phyloP scores from a whole-genome alignment of 2,329 filamentous ascomycete genomes.

The Thelonectria blattea region DNA sequence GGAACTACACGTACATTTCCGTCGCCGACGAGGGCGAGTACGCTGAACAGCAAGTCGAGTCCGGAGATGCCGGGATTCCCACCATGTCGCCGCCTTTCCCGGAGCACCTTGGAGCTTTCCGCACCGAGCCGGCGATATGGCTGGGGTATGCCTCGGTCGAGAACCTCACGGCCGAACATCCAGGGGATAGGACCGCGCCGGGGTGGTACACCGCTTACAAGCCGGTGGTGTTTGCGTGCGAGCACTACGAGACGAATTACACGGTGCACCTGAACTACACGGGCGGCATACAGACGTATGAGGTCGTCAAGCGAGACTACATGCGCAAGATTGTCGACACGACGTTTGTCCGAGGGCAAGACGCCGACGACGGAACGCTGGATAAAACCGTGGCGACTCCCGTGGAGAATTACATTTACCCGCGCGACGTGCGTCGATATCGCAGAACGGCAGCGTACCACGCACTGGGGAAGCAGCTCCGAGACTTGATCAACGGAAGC shows the following conservation, averaged over 20 bases:
- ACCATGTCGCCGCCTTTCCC: constrained; percentile 12
- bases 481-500: constrained; percentile 28
- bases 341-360: constrained; percentile 10
- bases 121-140: constrained; percentile 30
- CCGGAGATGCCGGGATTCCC: constrained; percentile 1
- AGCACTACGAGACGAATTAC: constrained; percentile 32
- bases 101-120: constrained; percentile 23
- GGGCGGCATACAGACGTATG: constrained; percentile 19
- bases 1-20: constrained; percentile 25
- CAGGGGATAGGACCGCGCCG: not conserved
- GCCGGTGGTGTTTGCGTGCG: constrained; percentile 31
- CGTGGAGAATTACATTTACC: constrained; percentile 27
- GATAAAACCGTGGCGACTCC: constrained; percentile 28
- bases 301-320: constrained; percentile 27
- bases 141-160: not conserved
- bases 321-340: constrained; percentile 30
- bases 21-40: constrained; percentile 28
- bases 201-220: constrained; percentile 30
- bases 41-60: constrained; percentile 17
- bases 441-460: constrained; percentile 29
- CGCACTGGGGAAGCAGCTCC: constrained; percentile 24
- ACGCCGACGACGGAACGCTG: constrained; percentile 21
- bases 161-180: constrained; percentile 14
- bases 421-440: constrained; percentile 21
- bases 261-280: constrained; percentile 30